These are phyloP conservation scores for Domatiomyces catenatus DNA, from an alignment of 2,329 filamentous ascomycete species.

Conservation along the genomic window DNA sequence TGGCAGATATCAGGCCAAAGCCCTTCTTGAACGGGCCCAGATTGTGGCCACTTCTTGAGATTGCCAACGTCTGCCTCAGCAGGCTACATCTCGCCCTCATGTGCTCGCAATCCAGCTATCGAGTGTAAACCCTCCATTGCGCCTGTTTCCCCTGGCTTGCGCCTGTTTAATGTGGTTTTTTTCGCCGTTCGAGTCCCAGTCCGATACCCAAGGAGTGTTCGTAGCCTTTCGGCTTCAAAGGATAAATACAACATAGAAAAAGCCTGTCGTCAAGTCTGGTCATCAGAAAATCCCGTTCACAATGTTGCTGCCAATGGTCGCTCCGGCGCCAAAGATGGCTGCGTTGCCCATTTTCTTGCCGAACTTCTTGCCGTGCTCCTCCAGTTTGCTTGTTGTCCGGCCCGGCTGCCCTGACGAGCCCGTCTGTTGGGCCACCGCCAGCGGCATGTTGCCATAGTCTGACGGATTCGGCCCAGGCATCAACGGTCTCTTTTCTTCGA, in stretches of 20 bases:
- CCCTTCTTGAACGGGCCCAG: neutral
- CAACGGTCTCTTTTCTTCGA: slow-evolving; percentile 45
- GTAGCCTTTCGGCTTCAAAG: slow-evolving; percentile 4
- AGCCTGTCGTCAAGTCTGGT: neutral
- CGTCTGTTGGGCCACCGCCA: slow-evolving; percentile 50
- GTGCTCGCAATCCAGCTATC: neutral
- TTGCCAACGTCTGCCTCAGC: neutral
- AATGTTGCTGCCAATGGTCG: slow-evolving; percentile 76
- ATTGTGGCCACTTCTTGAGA: neutral
- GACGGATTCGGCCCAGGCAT: slow-evolving; percentile 25
- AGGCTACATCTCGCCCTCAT: neutral
- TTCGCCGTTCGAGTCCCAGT: neutral
- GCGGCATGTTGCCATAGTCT: slow-evolving; percentile 48
- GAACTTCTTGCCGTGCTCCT: slow-evolving; percentile 78
- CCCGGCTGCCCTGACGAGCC: slow-evolving; percentile 30
- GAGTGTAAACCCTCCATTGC: neutral
- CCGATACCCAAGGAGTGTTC: slow-evolving; percentile 10
- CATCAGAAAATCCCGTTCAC: slow-evolving; percentile 76
- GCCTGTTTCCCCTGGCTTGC: neutral
- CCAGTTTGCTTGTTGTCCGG: slow-evolving; percentile 45
- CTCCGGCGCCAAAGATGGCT: slow-evolving; percentile 56
- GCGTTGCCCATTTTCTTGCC: slow-evolving; percentile 82
- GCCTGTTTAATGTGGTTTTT: neutral
- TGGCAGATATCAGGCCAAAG: neutral
- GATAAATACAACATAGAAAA: neutral